Conservation (phyloP, 2,329 filamentous ascomycete genomes). For the Phoma sp. region DNA sequence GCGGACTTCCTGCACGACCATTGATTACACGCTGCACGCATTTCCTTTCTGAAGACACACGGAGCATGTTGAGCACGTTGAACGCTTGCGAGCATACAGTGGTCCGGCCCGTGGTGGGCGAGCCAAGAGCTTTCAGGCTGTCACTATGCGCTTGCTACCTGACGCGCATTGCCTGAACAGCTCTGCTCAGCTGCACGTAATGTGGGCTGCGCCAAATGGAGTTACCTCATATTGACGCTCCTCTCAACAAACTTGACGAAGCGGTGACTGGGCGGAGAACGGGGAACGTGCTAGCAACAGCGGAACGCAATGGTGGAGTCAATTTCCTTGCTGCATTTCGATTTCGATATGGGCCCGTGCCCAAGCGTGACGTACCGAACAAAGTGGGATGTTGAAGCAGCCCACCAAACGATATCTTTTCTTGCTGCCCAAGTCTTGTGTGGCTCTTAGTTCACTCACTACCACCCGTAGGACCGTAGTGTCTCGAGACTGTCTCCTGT, state of each 20-base stretch:
- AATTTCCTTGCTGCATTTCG: constrained; percentile 15
- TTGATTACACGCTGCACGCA: constrained; percentile 1
- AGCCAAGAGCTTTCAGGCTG: background rate
- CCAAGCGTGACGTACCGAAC: constrained; percentile 15
- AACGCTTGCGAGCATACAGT: background rate
- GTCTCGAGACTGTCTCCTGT: background rate
- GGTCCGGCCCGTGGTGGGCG: background rate
- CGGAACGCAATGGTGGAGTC: constrained; percentile 23
- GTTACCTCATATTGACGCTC: constrained; percentile 30
- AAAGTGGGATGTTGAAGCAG: constrained; percentile 25
- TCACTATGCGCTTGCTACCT: background rate
- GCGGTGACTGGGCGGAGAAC: constrained; percentile 15
- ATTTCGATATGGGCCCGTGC: constrained; percentile 15
- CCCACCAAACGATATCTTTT: constrained; percentile 22
- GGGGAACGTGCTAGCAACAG: constrained; percentile 25
- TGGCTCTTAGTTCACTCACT: constrained; percentile 5
- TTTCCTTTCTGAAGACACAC: background rate
- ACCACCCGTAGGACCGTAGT: background rate
- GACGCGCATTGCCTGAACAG: constrained; percentile 5
- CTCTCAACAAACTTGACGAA: constrained; percentile 18
- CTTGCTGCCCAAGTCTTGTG: constrained; percentile 10
- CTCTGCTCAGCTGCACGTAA: constrained; percentile 4
- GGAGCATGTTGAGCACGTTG: no score
- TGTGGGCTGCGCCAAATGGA: constrained; percentile 14
- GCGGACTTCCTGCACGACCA: constrained; percentile 16